These are phyloP conservation scores for Fusarium pseudonygamai DNA, from an alignment of 2,329 filamentous ascomycete species.

Conservation along the genomic window DNA sequence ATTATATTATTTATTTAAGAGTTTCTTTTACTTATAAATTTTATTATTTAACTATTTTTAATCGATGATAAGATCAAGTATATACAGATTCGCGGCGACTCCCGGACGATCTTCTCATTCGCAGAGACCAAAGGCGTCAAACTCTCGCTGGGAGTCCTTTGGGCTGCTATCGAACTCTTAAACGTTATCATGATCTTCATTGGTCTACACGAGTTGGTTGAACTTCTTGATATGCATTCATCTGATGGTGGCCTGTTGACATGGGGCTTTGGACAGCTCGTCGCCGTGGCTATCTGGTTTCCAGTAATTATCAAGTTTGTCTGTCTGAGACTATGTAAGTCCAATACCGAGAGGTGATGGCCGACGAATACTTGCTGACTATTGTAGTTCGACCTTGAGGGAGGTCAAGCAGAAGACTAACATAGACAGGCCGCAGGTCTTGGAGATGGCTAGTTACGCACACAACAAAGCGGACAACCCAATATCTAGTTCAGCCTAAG, in stretches of 20 bases:
- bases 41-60: too few species aligned
- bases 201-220: background rate
- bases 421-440: background rate
- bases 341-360: fast-evolving
- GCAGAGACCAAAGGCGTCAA: too few species aligned
- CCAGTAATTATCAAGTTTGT: background rate
- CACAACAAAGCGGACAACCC: background rate
- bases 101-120: too few species aligned
- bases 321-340: background rate
- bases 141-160: too few species aligned
- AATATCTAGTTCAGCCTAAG: background rate
- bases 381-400: background rate
- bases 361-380: background rate
- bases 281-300: conserved; percentile 9
- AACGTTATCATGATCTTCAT: background rate
- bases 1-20: too few species aligned
- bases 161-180: too few species aligned
- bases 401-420: background rate
- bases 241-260: background rate
- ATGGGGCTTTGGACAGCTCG: conserved; percentile 1
- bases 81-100: too few species aligned
- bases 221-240: background rate
- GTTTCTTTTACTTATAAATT: too few species aligned
- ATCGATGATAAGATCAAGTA: too few species aligned
- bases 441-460: background rate